Evolutionary conservation across 768 basidiomycete species (phyloP).

Genomic region (Coprinopsis marcescibilis): DNA sequence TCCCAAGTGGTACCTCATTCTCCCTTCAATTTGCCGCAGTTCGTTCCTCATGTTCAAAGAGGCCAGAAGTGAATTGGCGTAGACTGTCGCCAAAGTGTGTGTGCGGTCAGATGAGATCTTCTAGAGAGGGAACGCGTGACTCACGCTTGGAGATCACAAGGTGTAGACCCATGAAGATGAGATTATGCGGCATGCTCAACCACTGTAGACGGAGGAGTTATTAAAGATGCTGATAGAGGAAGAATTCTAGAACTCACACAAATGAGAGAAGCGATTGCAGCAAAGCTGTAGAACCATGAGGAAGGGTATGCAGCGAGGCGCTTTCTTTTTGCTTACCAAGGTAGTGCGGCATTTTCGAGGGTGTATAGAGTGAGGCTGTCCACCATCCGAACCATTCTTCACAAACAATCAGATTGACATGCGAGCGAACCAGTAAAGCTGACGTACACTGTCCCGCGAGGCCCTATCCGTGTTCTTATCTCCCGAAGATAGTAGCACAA

Average conservation of each 20-base stretch:
- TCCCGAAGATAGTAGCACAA: constrained; percentile 38
- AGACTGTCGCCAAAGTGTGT: constrained; percentile 18
- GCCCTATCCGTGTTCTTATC: constrained; percentile 33
- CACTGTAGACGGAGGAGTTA: constrained; percentile 30
- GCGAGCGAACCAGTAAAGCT: neutral
- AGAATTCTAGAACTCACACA: constrained; percentile 2
- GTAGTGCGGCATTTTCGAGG: constrained; percentile 47
- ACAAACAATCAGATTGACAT: constrained; percentile 1
- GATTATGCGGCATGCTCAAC: constrained; percentile 36
- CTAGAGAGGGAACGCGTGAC: constrained; percentile 9
- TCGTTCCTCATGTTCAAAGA: constrained; percentile 16
- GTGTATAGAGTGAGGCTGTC: constrained; percentile 45
- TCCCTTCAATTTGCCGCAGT: constrained; percentile 6
- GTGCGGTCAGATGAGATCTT: neutral
- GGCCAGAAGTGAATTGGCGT: constrained; percentile 31
- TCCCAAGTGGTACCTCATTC: neutral
- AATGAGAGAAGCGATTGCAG: constrained; percentile 33
- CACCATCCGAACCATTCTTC: constrained; percentile 42
- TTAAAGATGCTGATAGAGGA: neutral
- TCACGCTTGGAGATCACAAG: constrained; percentile 43
- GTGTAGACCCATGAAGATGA: constrained; percentile 41
- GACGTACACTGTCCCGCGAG: constrained; percentile 22
- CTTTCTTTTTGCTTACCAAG: constrained; percentile 27
- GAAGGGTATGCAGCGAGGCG: neutral
- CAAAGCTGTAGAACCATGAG: constrained; percentile 23